Conservation (phyloP, 805 yeast species). For the Grigorovia transvaalensis region DNA sequence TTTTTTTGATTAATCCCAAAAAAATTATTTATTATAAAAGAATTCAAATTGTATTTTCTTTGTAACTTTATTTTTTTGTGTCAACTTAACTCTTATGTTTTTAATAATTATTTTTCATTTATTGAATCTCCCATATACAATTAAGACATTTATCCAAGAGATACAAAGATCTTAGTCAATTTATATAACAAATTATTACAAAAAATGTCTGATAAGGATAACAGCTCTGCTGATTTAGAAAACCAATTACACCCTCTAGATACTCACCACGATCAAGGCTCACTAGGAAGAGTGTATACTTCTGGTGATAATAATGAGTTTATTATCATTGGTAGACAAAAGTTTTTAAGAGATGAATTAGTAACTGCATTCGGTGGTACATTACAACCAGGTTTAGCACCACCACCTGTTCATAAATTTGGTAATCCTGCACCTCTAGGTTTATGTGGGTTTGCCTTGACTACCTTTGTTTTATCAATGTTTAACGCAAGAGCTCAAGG, state of each 20-base stretch:
- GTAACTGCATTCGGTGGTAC: slow-evolving; percentile 74
- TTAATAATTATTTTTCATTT: too few species aligned
- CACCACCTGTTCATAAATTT: slow-evolving; percentile 47
- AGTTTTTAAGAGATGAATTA: slow-evolving; percentile 52
- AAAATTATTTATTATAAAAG: neutral
- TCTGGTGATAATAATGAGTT: slow-evolving; percentile 47
- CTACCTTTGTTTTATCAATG: slow-evolving; percentile 51
- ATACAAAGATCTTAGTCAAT: neutral
- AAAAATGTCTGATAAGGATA: slow-evolving; percentile 12
- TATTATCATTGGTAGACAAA: slow-evolving; percentile 61
- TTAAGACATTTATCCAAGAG: too few species aligned
- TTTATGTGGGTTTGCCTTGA: slow-evolving; percentile 48
- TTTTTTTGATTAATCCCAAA: neutral
- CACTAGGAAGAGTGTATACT: slow-evolving; percentile 23
- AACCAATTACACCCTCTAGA: slow-evolving; percentile 1
- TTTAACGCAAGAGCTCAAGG: slow-evolving; percentile 46
- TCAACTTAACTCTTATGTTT: too few species aligned
- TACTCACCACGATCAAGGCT: neutral
- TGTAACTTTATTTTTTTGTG: neutral
- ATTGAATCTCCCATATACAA: too few species aligned
- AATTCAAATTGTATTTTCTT: neutral
- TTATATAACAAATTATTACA: neutral
- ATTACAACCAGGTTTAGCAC: slow-evolving; percentile 55
- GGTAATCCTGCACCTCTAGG: slow-evolving; percentile 64
- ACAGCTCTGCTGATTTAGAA: slow-evolving; percentile 7